Evolutionary conservation across 1,284 basidiomycete species (phyloP).

Genomic region (Sphagnurus paluster): DNA sequence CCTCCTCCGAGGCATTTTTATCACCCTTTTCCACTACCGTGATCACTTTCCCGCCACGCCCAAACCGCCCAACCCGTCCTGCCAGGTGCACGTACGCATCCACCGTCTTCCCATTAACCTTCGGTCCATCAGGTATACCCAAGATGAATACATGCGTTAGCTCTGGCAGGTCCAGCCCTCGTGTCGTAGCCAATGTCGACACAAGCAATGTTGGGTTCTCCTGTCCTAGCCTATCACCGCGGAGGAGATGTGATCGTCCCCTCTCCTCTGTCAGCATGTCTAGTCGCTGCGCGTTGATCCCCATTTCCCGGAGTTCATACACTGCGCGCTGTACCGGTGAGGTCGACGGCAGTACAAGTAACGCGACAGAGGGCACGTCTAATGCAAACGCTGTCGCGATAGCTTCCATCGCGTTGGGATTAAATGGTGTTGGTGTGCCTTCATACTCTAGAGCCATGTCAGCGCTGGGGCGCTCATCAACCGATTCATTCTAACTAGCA

Average conservation of each 20-base stretch:
- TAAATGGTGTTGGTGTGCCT: constrained; percentile 50
- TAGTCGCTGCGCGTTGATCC: constrained; percentile 64
- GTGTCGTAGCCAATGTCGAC: constrained; percentile 62
- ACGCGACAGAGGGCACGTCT: constrained; percentile 65
- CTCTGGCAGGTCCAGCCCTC: constrained; percentile 70
- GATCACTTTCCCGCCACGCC: constrained; percentile 62
- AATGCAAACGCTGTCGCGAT: constrained; percentile 69
- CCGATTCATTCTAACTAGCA: constrained; percentile 3
- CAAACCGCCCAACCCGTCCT: constrained; percentile 76
- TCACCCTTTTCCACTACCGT: constrained; percentile 48
- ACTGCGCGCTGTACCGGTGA: constrained; percentile 61
- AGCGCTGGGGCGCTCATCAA: constrained; percentile 8
- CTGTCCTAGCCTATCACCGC: constrained; percentile 30
- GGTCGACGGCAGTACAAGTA: constrained; percentile 64
- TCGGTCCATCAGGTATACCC: constrained; percentile 54
- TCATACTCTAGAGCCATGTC: constrained; percentile 38
- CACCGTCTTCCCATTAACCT: constrained; percentile 42
- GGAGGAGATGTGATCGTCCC: constrained; percentile 43
- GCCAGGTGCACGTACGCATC: constrained; percentile 71
- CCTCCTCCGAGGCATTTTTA: constrained; percentile 19
- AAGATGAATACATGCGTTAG: constrained; percentile 75
- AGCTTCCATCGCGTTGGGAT: constrained; percentile 59
- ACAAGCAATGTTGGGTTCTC: constrained; percentile 66
- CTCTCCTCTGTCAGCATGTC: constrained; percentile 47
- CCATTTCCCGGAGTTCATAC: constrained; percentile 61